Percentiles rank a stretch among this genome's conserved stretches.
Conservation (phyloP, 2,329 filamentous ascomycete genomes). For the Arthrobotrys entomopaga region DNA sequence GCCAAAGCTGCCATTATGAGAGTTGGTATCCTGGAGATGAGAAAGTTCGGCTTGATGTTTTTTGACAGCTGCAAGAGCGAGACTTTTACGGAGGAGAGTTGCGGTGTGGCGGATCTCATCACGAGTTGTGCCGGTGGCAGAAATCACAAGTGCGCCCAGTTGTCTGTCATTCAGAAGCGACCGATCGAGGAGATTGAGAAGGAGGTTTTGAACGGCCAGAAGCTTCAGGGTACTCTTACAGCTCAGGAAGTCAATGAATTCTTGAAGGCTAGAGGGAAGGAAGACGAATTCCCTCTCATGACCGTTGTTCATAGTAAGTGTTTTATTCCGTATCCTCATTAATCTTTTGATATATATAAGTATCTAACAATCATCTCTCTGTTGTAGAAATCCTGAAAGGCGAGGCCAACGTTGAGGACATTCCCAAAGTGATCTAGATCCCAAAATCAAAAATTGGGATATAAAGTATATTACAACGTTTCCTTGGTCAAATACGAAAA, state of each 20-base stretch:
- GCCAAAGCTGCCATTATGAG: slow-evolving; percentile 99
- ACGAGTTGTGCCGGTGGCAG: slow-evolving; percentile 91
- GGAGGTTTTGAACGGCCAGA: slow-evolving; percentile 93
- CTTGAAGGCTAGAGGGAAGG: slow-evolving; percentile 78
- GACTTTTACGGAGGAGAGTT: slow-evolving; percentile 97
- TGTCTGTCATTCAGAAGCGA: slow-evolving; percentile 81
- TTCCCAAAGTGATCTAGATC: slow-evolving; percentile 20
- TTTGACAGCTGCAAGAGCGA: slow-evolving; percentile 83
- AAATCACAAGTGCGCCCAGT: slow-evolving; percentile 93
- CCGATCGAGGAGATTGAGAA: slow-evolving; percentile 87
- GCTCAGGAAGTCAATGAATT: slow-evolving; percentile 92
- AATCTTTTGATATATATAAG: neutral
- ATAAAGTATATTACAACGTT: too few species aligned
- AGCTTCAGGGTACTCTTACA: slow-evolving; percentile 92
- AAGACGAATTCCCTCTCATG: slow-evolving; percentile 89
- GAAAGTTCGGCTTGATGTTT: slow-evolving; percentile 93
- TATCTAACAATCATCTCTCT: neutral
- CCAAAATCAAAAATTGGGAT: too few species aligned
- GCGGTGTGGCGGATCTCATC: slow-evolving; percentile 93
- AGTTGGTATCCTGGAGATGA: slow-evolving; percentile 93
- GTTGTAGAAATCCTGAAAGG: slow-evolving; percentile 43
- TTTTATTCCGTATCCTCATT: neutral
- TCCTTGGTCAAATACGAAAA: neutral
- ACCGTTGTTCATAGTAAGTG: slow-evolving; percentile 75
- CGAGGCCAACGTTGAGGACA: slow-evolving; percentile 48